phyloP scores from a whole-genome alignment of 2,329 filamentous ascomycete genomes.

The Aspergillus pseudoglaucus region DNA sequence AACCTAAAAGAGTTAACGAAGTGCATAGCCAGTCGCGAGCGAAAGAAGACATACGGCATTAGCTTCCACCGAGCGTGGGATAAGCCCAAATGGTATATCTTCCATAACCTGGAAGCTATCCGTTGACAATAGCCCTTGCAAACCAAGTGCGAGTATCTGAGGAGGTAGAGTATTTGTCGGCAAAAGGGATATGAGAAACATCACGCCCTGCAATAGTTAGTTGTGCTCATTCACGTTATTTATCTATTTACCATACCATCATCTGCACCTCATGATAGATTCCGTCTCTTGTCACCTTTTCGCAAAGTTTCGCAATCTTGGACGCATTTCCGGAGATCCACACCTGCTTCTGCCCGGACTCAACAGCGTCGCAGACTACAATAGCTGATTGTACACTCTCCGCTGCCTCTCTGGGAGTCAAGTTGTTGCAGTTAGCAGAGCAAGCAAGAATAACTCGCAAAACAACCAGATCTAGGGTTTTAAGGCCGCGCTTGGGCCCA shows the following conservation, averaged over 20 bases:
- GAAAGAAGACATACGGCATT: conserved; percentile 28
- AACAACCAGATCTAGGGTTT: conserved; percentile 38
- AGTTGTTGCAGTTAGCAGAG: conserved; percentile 27
- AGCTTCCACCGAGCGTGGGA: conserved; percentile 29
- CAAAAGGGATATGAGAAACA: conserved; percentile 25
- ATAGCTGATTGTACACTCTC: conserved; percentile 33
- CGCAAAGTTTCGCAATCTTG: conserved; percentile 33
- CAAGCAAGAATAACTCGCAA: conserved; percentile 34
- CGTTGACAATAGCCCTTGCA: conserved; percentile 21
- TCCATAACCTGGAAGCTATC: conserved; percentile 15
- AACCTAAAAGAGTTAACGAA: conserved; percentile 12
- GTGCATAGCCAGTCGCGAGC: not conserved
- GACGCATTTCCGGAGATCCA: conserved; percentile 29
- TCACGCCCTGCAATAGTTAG: conserved; percentile 20
- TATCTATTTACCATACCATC: conserved; percentile 19
- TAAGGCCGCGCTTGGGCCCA: conserved; percentile 30
- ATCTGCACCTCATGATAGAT: conserved; percentile 25
- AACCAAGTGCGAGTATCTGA: conserved; percentile 19
- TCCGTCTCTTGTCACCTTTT: conserved; percentile 28
- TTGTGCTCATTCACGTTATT: not conserved
- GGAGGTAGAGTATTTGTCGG: conserved; percentile 16
- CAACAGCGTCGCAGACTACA: conserved; percentile 29
- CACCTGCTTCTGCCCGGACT: conserved; percentile 22
- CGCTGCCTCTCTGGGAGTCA: conserved; percentile 21
- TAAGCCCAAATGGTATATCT: conserved; percentile 15